phyloP scores from a whole-genome alignment of 768 basidiomycete species.

The Kwoniella sp. region DNA sequence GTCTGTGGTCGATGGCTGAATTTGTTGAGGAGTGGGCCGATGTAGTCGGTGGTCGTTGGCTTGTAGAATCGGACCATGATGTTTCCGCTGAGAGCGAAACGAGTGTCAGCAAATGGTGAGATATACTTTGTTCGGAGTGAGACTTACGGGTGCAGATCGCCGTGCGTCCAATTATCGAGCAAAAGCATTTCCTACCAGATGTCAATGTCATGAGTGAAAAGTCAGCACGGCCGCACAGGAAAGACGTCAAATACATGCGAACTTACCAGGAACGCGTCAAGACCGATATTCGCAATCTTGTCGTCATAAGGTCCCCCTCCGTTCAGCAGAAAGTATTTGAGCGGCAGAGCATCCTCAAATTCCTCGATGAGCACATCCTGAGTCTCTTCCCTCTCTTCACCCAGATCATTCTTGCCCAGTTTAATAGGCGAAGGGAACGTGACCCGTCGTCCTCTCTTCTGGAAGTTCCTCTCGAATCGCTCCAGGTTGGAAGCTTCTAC shows the following conservation, averaged over 20 bases:
- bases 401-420: constrained; percentile 69
- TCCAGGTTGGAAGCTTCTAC: constrained; percentile 85
- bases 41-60: constrained; percentile 67
- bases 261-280: constrained; percentile 90
- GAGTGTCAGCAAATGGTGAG: constrained; percentile 10
- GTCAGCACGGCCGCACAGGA: background rate
- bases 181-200: constrained; percentile 85
- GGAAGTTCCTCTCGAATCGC: constrained; percentile 83
- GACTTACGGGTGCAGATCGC: constrained; percentile 58
- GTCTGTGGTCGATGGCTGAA: constrained; percentile 58
- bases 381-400: constrained; percentile 31
- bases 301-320: constrained; percentile 91
- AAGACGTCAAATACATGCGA: background rate
- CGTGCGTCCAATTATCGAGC: constrained; percentile 94
- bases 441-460: constrained; percentile 70
- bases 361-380: constrained; percentile 83
- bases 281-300: constrained; percentile 82
- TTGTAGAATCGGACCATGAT: constrained; percentile 97
- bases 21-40: constrained; percentile 66
- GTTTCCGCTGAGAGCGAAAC: constrained; percentile 64
- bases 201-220: too few species aligned
- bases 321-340: constrained; percentile 81
- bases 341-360: constrained; percentile 84
- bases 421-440: constrained; percentile 78
- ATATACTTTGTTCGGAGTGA: background rate